Conservation (phyloP, 1,139 yeast genomes). For the Hyphopichia khmerensis region DNA sequence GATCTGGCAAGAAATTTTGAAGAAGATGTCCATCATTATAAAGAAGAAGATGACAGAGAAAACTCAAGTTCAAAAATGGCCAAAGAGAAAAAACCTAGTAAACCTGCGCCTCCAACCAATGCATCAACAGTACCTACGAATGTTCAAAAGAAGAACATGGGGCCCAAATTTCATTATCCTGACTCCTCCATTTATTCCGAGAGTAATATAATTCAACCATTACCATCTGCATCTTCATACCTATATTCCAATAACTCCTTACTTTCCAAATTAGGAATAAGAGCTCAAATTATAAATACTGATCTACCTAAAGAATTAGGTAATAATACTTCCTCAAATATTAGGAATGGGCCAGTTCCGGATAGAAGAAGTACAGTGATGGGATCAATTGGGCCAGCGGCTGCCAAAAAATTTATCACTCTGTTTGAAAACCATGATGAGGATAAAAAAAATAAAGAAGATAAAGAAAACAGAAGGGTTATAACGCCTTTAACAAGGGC, state of each 20-base stretch:
- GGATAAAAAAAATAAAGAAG: constrained; percentile 7
- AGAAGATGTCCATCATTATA: constrained; percentile 45
- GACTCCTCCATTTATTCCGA: constrained; percentile 35
- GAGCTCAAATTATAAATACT: constrained; percentile 43
- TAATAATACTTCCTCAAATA: constrained; percentile 3
- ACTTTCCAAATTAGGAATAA: constrained; percentile 40
- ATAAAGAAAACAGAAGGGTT: constrained; percentile 14
- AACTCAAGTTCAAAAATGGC: background rate
- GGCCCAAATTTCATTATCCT: constrained; percentile 17
- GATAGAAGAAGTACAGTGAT: background rate
- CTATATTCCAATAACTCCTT: constrained; percentile 36
- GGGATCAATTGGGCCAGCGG: background rate
- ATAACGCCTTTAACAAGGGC: constrained; percentile 29
- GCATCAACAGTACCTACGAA: background rate
- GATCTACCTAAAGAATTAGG: constrained; percentile 15
- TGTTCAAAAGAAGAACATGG: background rate
- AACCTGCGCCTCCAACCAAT: background rate
- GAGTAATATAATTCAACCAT: constrained; percentile 26
- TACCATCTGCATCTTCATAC: constrained; percentile 30
- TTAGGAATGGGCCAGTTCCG: background rate
- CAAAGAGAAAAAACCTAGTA: constrained; percentile 3
- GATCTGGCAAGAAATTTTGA: constrained; percentile 51
- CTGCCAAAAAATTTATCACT: background rate
- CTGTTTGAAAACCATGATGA: background rate
- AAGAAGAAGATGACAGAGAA: constrained; percentile 18